phyloP scores from a whole-genome alignment of 208 protist species.

The Trichomonas gallinae region DNA sequence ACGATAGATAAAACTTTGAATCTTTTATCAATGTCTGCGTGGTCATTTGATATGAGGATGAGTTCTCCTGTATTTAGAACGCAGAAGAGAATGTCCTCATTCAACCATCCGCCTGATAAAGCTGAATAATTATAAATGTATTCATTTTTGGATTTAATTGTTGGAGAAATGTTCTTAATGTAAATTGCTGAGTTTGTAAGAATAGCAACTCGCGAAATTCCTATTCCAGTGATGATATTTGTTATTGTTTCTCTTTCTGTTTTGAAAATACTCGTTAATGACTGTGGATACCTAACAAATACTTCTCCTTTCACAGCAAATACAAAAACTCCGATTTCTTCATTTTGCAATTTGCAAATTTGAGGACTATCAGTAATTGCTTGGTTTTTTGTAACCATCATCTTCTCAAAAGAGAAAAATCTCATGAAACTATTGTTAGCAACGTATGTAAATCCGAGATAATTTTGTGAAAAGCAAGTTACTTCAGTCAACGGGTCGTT shows the following conservation, averaged over 20 bases:
- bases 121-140: not conserved
- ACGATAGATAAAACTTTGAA: not conserved
- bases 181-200: not conserved
- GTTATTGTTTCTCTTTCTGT: not conserved
- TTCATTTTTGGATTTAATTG: not conserved
- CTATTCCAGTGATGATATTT: not conserved
- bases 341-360: not conserved
- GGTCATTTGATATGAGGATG: not conserved
- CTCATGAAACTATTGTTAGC: not conserved
- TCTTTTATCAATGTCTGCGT: not conserved
- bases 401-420: not conserved
- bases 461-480: not conserved
- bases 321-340: not conserved
- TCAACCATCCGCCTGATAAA: not conserved
- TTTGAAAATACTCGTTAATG: not conserved
- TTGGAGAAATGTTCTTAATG: not conserved
- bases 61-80: not conserved
- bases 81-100: not conserved
- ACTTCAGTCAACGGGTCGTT: not conserved
- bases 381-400: not conserved
- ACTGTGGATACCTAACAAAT: not conserved
- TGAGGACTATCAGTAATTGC: not conserved
- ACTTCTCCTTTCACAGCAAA: not conserved
- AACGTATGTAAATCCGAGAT: not conserved
- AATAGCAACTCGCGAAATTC: not conserved